A percentile compares a stretch with the other conserved stretches of the same genome.
These are phyloP conservation scores for Hemileccinum rubropunctum DNA, from an alignment of 768 basidiomycete genomes.

Conservation along the genomic window DNA sequence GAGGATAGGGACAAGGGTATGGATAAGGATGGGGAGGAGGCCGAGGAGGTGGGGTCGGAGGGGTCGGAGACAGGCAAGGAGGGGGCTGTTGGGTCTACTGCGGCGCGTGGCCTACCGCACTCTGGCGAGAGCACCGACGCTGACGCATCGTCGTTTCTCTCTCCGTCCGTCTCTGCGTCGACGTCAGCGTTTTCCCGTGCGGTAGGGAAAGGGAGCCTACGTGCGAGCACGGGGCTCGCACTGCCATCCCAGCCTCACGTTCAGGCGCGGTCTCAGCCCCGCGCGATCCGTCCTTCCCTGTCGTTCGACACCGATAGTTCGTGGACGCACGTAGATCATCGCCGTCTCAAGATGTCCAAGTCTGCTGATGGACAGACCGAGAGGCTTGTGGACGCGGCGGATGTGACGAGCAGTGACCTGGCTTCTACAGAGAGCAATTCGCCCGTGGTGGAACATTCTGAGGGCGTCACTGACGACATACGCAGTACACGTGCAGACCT, in stretches of 20 bases:
- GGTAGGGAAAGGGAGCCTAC: constrained; percentile 1
- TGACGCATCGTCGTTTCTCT: constrained; percentile 9
- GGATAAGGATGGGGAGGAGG: neutral
- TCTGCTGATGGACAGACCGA: constrained; percentile 7
- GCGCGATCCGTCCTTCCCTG: constrained; percentile 15
- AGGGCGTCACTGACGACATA: constrained; percentile 32
- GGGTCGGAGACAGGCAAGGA: constrained; percentile 15
- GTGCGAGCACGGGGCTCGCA: constrained; percentile 3
- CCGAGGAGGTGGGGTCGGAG: neutral
- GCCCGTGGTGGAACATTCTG: constrained; percentile 32
- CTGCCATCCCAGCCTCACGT: constrained; percentile 24
- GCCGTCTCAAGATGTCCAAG: constrained; percentile 18
- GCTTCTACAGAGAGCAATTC: constrained; percentile 51
- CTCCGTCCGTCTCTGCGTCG: neutral
- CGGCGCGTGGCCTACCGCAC: neutral
- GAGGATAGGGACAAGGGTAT: constrained; percentile 13
- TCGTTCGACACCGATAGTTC: constrained; percentile 53
- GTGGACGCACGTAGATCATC: constrained; percentile 70
- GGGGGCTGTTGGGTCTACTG: neutral
- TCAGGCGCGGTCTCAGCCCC: constrained; percentile 10
- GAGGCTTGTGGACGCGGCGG: constrained; percentile 27
- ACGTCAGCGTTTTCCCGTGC: no score
- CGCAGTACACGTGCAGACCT: constrained; percentile 23
- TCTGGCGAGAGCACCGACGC: constrained; percentile 19
- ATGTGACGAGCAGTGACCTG: constrained; percentile 47